Evolutionary conservation across 2,329 filamentous ascomycete genomes (phyloP), one percentile per base, ranked within the genome.

Genomic region (Pestalotiopsis sp.): DNA sequence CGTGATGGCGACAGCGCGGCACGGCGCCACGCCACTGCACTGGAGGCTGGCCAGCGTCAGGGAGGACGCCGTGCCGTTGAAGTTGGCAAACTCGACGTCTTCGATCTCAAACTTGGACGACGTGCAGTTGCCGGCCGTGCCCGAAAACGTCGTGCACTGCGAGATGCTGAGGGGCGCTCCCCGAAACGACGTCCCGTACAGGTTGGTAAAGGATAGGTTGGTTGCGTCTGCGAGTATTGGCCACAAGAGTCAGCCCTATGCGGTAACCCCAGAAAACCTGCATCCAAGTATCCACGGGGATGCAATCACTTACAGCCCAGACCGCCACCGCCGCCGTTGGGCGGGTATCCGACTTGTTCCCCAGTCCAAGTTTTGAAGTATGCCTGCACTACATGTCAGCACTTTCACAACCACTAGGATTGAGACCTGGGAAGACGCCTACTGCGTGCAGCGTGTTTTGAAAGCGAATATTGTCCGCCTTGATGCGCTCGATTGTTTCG

Each of bases 351-450:
- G 31, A 80, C 80, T 45, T 81, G 80, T 11, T 84, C 76, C n/a
- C 85, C 86, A 0, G 86, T 86, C 88, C 88, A 90, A 0, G 87
- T 89, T 78, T 90, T 90, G 69, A 89, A 75, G 71, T 87, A 87
- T 20, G 80, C 81, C 1, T 62, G 36, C 59, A 12, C 20, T 23
- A 5, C 38, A 3, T 62, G 27, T 62, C 59, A 62, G 59, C 27
- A 3, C 14, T 1, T 12, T 13, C 4, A 31, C 2, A 39, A 4
- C 59, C 2, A 31, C 1, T 4, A 13, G 9, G 3, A 36, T 4
- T 3, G 14, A 27, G 3, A 2, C 2, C 27, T 14, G 13, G 4
- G 13, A 23, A 36, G 12, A 4, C 56, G 80, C 84, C 69, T 87
- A 83, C 1, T 81, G 73, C 4, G 83, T 87, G 69, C 84, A 80